phyloP scores from a whole-genome alignment of 768 basidiomycete species.

The Podaxis rugospora region DNA sequence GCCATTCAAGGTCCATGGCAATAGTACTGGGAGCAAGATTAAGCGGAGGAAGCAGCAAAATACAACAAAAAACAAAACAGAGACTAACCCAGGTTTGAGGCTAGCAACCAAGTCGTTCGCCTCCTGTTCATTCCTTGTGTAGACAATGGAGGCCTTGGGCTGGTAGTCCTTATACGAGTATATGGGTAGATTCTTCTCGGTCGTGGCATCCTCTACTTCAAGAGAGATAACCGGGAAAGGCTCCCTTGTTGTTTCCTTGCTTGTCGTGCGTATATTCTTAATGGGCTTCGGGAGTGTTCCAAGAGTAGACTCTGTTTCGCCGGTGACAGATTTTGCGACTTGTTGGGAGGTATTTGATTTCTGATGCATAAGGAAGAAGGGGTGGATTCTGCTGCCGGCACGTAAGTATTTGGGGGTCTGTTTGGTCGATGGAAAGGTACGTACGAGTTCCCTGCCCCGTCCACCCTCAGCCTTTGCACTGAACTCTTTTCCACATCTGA shows the following conservation, averaged over 20 bases:
- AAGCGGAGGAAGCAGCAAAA: background rate
- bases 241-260: background rate
- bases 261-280: background rate
- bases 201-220: background rate
- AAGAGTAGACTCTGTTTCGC: background rate
- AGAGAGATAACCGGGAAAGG: background rate
- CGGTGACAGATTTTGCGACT: background rate
- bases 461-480: background rate
- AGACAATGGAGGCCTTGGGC: constrained; percentile 22
- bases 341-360: background rate
- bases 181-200: constrained; percentile 7
- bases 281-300: background rate
- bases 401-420: background rate
- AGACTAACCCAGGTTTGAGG: constrained; percentile 20
- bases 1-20: constrained; percentile 32
- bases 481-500: background rate
- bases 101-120: constrained; percentile 24
- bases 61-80: background rate
- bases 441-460: background rate
- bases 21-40: constrained; percentile 18
- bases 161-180: constrained; percentile 28
- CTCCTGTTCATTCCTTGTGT: constrained; percentile 25
- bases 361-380: background rate
- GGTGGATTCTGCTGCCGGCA: background rate
- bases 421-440: background rate